These are phyloP conservation scores for Cercospora citrullina DNA, from an alignment of 2,329 filamentous ascomycete genomes.

Conservation along the genomic window DNA sequence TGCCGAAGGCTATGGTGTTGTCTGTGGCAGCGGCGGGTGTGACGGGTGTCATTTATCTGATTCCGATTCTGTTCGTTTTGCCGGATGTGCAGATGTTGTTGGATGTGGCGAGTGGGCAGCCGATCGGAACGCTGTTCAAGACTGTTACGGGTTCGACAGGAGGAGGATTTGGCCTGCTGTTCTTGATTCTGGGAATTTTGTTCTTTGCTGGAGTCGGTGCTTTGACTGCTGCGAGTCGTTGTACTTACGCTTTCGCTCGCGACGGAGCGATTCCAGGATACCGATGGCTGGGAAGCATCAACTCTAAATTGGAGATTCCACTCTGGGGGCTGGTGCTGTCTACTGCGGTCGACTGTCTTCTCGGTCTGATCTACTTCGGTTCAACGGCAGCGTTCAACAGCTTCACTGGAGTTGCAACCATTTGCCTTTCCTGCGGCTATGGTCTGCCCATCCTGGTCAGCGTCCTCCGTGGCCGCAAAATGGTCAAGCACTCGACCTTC, in stretches of 20 bases:
- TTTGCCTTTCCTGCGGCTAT: constrained; percentile 74
- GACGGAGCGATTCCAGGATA: constrained; percentile 64
- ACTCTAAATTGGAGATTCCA: constrained; percentile 66
- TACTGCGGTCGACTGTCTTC: constrained; percentile 65
- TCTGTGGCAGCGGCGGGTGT: constrained; percentile 67
- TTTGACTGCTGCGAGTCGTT: constrained; percentile 69
- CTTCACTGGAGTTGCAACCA: constrained; percentile 77
- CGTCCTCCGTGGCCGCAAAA: constrained; percentile 64
- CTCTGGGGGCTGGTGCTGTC: constrained; percentile 69
- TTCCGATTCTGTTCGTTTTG: constrained; percentile 74
- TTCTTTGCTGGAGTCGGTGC: constrained; percentile 76
- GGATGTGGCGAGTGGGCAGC: constrained; percentile 68
- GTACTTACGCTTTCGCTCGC: constrained; percentile 71
- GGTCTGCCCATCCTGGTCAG: constrained; percentile 73
- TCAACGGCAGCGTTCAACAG: constrained; percentile 75
- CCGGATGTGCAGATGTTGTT: constrained; percentile 66
- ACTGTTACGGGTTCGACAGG: constrained; percentile 69
- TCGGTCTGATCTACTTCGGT: constrained; percentile 78
- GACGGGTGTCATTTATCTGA: constrained; percentile 66
- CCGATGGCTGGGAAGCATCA: constrained; percentile 51
- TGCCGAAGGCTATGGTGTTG: constrained; percentile 69
- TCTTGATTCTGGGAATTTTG: constrained; percentile 73
- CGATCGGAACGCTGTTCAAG: constrained; percentile 75
- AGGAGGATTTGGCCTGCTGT: constrained; percentile 73
- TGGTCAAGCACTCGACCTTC: constrained; percentile 65